Conservation (phyloP, 768 basidiomycete species). For the Sporobolomyces pararoseus region DNA sequence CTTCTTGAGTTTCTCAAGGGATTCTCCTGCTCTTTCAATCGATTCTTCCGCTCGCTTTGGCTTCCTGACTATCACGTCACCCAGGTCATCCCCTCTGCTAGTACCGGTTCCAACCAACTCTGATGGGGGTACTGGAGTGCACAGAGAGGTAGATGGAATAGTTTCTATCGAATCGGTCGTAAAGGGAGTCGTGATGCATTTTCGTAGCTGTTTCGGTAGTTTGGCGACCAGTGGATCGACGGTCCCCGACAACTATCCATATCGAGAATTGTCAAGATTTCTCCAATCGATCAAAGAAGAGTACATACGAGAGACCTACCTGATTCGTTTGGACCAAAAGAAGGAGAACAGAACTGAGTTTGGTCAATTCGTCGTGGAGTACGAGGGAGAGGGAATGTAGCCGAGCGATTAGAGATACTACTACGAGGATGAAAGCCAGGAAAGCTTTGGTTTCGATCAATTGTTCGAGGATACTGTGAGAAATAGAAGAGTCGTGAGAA, state of each 20-base stretch:
- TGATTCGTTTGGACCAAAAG: constrained; percentile 18
- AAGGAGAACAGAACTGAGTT: background rate
- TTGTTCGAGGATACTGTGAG: constrained; percentile 37
- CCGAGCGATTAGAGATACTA: constrained; percentile 31
- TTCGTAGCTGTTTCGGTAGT: background rate
- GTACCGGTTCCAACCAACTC: background rate
- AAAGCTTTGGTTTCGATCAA: constrained; percentile 38
- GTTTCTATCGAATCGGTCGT: no score
- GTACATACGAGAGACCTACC: background rate
- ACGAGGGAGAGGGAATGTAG: constrained; percentile 29
- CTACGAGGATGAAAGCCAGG: constrained; percentile 34
- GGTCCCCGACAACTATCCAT: background rate
- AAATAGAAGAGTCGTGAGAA: background rate
- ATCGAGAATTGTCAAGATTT: no score
- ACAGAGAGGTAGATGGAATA: background rate
- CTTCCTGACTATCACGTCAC: background rate
- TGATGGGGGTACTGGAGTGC: no score
- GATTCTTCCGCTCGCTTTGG: background rate
- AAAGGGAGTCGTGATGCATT: background rate
- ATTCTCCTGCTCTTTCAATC: background rate
- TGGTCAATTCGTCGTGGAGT: constrained; percentile 15
- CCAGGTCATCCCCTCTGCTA: background rate
- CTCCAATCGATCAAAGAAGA: background rate
- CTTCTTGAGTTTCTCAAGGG: background rate
- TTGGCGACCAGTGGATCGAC: background rate